Evolutionary conservation across 2,329 filamentous ascomycete species (phyloP).

Genomic region (Fusarium mundagurra): DNA sequence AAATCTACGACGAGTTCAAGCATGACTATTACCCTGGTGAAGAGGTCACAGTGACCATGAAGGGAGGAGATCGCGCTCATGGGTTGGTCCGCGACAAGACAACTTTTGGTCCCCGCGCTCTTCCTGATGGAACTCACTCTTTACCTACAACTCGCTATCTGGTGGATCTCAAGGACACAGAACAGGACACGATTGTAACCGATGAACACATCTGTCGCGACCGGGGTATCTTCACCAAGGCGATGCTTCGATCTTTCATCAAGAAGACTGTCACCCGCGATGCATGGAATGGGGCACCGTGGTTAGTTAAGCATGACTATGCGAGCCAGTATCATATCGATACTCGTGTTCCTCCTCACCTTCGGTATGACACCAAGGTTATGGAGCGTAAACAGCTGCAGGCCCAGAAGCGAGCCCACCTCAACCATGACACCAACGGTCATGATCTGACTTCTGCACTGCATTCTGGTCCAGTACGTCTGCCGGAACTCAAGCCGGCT

Average conservation of each 20-base stretch:
- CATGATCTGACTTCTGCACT: conserved; percentile 46
- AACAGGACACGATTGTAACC: conserved; percentile 81
- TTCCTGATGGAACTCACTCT: conserved; percentile 75
- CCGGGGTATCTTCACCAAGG: conserved; percentile 92
- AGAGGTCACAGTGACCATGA: conserved; percentile 76
- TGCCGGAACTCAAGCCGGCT: conserved; percentile 79
- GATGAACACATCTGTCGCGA: conserved; percentile 86
- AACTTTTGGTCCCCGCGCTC: conserved; percentile 68
- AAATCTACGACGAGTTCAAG: conserved; percentile 82
- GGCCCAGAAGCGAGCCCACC: conserved; percentile 69
- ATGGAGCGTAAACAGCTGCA: conserved; percentile 79
- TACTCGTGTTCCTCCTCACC: conserved; percentile 83
- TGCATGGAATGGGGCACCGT: conserved; percentile 94
- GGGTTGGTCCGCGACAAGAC: conserved; percentile 88
- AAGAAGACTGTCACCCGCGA: conserved; percentile 94
- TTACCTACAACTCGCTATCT: conserved; percentile 82
- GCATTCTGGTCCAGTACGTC: conserved; percentile 61
- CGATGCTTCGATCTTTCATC: conserved; percentile 91
- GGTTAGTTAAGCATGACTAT: conserved; percentile 89
- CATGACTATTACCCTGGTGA: conserved; percentile 92
- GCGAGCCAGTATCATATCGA: conserved; percentile 87
- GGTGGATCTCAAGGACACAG: conserved; percentile 76
- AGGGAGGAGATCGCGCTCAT: conserved; percentile 74
- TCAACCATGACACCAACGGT: conserved; percentile 56
- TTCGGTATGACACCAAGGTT: conserved; percentile 82